Base-by-base conservation (phyloP, 768 basidiomycete genomes). In the Termitomyces sp. region DNA sequence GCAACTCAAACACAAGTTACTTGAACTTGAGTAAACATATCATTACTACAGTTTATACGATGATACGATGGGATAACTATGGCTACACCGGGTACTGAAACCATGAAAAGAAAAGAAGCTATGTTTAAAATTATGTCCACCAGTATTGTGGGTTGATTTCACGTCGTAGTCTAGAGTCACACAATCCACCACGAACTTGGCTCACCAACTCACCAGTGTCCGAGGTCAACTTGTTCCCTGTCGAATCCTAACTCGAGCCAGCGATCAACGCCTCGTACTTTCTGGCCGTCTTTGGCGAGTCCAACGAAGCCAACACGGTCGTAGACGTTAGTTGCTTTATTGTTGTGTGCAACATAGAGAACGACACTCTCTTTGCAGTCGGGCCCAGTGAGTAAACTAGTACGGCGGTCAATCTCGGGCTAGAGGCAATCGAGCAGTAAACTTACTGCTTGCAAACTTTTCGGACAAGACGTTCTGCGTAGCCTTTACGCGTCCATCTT, bases 201-300 rank as follows among this genome's bases (percentile, higher is more conserved):
- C 26, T 57, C 34, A 32, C 16, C 3, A 18, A 14, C 40, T 76
- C 72, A 91, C 89, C 90, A 92, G 64, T 88, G 85, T 1, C 89
- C 90, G 16, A 87, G 75, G 2, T 71, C 60, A 22, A 85, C 80
- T 27, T 56, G 51, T 18, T 59, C 55, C 24, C 69, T 74, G 60
- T 83, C 77, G 55, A 88, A 89, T 9, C 88, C 88, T 50, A 86
- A 71, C 56, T 90, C 89, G 6, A 84, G 61, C 86, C 86, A 90
- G 16, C 54, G 61, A 37, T 77, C 74, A 30, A 74, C 70, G 9
- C 77, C 79, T n/a, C 79, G 74, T 2, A 76, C 74, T 3, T 66
- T 60, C 16, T 66, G 61, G 13, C 58, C 68, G 27, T 62, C 63
- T 9, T 64, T 60, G 16, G 60, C 69, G 16, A 89, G 72, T 6